Evolutionary conservation across 1,139 yeast species (phyloP).

Genomic region (Taphrina populina): DNA sequence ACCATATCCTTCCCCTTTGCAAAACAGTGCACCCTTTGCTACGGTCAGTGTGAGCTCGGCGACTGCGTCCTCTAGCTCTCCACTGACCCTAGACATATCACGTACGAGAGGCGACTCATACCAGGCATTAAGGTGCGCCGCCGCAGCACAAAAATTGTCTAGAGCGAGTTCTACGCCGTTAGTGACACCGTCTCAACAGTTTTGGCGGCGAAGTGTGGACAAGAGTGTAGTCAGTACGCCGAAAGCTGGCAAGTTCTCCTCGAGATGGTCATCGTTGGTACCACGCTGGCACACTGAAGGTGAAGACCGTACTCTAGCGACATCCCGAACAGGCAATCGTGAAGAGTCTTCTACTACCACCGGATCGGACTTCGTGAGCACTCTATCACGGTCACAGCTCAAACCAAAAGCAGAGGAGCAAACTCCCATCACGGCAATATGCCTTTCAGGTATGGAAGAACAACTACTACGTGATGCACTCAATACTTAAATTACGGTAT

Average conservation of each 20-base stretch:
- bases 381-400: no score
- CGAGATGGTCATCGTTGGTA: slow-evolving; percentile 11
- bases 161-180: not conserved
- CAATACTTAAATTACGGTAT: no score
- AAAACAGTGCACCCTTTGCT: slow-evolving; percentile 5
- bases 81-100: not conserved
- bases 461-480: slow-evolving; percentile 27
- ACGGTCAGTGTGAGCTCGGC: slow-evolving; percentile 20
- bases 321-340: no score
- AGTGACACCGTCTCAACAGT: not conserved
- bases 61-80: slow-evolving; percentile 5
- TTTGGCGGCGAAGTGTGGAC: slow-evolving; percentile 6
- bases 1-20: slow-evolving; percentile 23
- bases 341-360: no score
- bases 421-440: no score
- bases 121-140: slow-evolving; percentile 16
- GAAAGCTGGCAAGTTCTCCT: not conserved
- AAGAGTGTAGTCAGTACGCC: not conserved
- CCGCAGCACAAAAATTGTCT: slow-evolving; percentile 22
- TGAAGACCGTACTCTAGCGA: no score
- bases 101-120: slow-evolving; percentile 19
- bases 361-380: no score
- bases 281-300: not conserved
- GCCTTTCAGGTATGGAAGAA: slow-evolving; percentile 4
- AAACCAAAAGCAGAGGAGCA: no score